Evolutionary conservation across 371 early-diverging fungal species (phyloP), one percentile per base, ranked within the genome.

Genomic region (Mucor mucedo): DNA sequence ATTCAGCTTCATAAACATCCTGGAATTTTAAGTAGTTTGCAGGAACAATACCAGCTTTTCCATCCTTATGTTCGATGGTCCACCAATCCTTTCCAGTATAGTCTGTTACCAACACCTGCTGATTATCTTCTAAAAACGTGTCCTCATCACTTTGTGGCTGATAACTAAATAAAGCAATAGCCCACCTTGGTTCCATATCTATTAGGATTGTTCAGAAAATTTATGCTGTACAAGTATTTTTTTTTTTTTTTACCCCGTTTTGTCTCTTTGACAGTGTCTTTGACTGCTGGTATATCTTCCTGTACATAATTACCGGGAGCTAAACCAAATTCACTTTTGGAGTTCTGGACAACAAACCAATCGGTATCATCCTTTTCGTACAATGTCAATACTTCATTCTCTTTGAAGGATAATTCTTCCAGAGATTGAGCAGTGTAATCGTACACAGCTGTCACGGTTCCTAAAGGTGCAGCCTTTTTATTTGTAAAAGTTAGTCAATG

Each of bases 241-340:
- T 89, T 90, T 70, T 78, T 9, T 13, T 9, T 42, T 11, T 42
- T 42, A 42, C 42, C 42, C 11, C 10, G 42, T 6, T 13, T 21
- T 49, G 35, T 16, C 5, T 9, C 30, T 55, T 53, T 39, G 13
- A 42, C 57, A 21, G 30, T 5, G 21, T 56, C 45, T 14, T 28
- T 14, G 16, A 47, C 47, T 27, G 47, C 21, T 1, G 35, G 6
- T 6, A 35, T 42, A n/a, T 10, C 42, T 39, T 53, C 60, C 32
- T 92, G 91, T n/a, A 93, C 78, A 72, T 94, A 94, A 53, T 88
- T 88, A 58, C 86, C 81, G 38, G 94, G 94, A 27, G 87, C 85
- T 63, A 91, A 84, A 11, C 94, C 94, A 40, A 84, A 81, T 0
- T 74, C 66, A 13, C 83, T 77, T 11, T 69, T 72, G 10, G 83